Evolutionary conservation across 176 grass and related monocot species (phyloP), one percentile per base, ranked within the genome.

Genomic region (Lolium perenne): DNA sequence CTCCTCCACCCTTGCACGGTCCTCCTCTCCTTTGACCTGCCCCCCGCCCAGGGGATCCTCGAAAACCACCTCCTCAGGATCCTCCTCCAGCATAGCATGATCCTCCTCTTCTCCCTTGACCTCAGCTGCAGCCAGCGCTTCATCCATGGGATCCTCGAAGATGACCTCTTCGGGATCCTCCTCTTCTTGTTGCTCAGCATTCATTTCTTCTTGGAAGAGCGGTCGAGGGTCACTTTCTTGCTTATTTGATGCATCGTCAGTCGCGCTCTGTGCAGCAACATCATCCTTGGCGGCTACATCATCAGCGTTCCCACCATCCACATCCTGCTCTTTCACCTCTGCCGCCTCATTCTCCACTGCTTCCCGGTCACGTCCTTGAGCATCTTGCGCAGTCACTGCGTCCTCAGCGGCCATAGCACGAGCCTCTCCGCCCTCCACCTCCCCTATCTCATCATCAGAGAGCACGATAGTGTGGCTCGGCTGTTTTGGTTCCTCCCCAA

Each of bases 191-290:
- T 70, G 23, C 22, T 70, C 48, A 35, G 25, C 60, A 35, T 80
- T 41, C 71, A 85, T 63, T 54, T 64, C 2, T 50, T 10, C 8
- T 20, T 32, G 7, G 40, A 32, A 35, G 32, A 35, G 32, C 32
- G 32, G 32, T 35, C 32, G 20, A 11, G 46, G 16, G 17, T 79
- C 48, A 17, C 5, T 13, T 25, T 69, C 14, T 23, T 81, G 45
- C 59, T 77, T 22, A 0, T 72, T 77, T 53, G n/a, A 35, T 47
- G 29, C 25, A 55, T 62, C 50, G 48, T 38, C 65, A 29, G 10
- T 55, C 81, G 87, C 66, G 57, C 78, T 56, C 10, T 71, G 81
- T 80, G 75, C 72, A 58, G 57, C 50, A 56, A 51, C 41, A 35
- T 20, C 76, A 65, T 12, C 69, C 22, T 63, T 22, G 13, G 45